Evolutionary conservation across 1,284 basidiomycete genomes (phyloP).

Genomic region (Ustilago xerochloae): DNA sequence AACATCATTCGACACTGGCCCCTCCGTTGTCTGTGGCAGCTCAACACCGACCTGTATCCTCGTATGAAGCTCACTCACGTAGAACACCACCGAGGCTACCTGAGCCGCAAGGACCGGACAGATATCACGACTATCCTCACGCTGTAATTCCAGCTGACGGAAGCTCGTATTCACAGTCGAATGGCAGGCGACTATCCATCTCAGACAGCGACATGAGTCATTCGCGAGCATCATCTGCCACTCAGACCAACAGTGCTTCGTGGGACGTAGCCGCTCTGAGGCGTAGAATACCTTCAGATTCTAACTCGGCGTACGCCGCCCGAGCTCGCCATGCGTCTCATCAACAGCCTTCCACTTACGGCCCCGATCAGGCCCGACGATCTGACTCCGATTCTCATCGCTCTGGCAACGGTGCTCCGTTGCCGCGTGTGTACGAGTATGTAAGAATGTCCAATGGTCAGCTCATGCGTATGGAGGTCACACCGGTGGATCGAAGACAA

Average conservation of each 20-base stretch:
- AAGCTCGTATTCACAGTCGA: not conserved
- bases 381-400: not conserved
- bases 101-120: not conserved
- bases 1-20: too few species aligned
- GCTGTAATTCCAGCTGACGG: conserved; percentile 7
- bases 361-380: not conserved
- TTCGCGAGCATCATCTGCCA: not conserved
- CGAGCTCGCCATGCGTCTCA: not conserved
- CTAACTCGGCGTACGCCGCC: not conserved
- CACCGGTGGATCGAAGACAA: not conserved
- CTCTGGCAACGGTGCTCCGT: not conserved
- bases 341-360: not conserved
- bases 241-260: not conserved
- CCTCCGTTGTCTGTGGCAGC: too few species aligned
- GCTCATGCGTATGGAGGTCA: not conserved
- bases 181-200: not conserved
- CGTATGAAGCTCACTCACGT: not conserved
- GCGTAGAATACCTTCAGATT: not conserved
- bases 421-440: not conserved
- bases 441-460: not conserved
- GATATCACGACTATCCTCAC: conserved; percentile 22
- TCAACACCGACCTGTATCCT: too few species aligned
- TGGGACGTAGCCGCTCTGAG: not conserved
- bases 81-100: not conserved
- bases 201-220: not conserved